Evolutionary conservation across 78 protist genomes (phyloP).

Genomic region (Tieghemostelium lacteum): DNA sequence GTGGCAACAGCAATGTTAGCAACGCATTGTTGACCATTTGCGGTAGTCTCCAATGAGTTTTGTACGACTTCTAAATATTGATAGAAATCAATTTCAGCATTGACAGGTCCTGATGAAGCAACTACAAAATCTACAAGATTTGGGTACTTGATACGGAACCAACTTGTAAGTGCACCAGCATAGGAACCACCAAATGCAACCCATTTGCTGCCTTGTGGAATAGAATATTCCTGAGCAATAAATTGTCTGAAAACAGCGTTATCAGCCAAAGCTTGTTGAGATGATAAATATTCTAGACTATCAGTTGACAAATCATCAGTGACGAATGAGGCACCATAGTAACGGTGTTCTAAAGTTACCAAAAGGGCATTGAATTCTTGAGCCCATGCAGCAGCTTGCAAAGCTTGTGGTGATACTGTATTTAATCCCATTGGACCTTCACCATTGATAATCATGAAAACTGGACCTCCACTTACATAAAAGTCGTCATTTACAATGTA

Average conservation of each 20-base stretch:
- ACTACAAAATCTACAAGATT: conserved; percentile 35
- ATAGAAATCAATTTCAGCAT: conserved; percentile 70
- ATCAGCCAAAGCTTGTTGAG: conserved; percentile 76
- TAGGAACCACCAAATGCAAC: conserved; percentile 85
- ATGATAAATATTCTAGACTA: conserved; percentile 30
- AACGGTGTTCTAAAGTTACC: conserved; percentile 57
- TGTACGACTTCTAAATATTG: conserved; percentile 80
- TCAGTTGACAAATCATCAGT: conserved; percentile 63
- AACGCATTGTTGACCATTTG: conserved; percentile 69
- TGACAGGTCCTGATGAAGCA: conserved; percentile 83
- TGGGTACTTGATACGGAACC: conserved; percentile 78
- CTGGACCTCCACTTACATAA: background rate
- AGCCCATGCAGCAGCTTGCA: background rate
- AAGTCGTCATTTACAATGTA: conserved; percentile 1
- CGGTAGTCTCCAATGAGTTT: conserved; percentile 15
- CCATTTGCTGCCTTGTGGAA: conserved; percentile 19
- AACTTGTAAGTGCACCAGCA: conserved; percentile 80
- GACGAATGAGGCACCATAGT: conserved; percentile 28
- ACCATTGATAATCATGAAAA: background rate
- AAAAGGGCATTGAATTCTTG: conserved; percentile 5
- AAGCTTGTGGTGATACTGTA: background rate
- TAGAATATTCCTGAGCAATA: conserved; percentile 5
- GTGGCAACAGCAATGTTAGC: conserved; percentile 57
- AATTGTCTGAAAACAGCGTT: conserved; percentile 57
- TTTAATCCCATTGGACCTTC: background rate